Evolutionary conservation across 1,284 basidiomycete species (phyloP).

Genomic region (Singerocomus inundabilis): DNA sequence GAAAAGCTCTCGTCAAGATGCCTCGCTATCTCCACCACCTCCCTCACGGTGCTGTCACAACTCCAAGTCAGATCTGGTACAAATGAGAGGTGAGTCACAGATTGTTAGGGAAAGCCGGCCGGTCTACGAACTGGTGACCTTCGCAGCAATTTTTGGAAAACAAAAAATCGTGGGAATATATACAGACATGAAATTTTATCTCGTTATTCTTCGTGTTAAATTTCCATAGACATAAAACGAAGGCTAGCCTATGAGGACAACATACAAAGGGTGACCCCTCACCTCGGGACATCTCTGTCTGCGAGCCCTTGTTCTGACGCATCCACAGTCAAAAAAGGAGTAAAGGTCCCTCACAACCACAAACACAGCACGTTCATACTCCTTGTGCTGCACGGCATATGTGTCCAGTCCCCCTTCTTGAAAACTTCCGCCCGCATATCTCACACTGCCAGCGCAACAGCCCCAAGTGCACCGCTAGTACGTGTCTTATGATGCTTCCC

Average conservation of each 20-base stretch:
- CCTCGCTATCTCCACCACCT: too few species aligned
- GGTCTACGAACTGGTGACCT: too few species aligned
- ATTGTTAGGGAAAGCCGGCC: too few species aligned
- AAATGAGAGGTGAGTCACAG: too few species aligned
- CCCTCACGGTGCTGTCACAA: too few species aligned
- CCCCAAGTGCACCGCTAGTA: constrained; percentile 19
- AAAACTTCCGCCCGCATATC: constrained; percentile 13
- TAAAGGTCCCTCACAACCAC: background rate
- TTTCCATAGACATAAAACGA: too few species aligned
- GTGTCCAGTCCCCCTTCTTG: constrained; percentile 17
- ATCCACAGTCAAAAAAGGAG: background rate
- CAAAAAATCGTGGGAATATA: too few species aligned
- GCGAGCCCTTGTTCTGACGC: background rate
- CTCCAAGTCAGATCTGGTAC: too few species aligned
- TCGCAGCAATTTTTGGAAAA: too few species aligned
- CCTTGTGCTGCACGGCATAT: background rate
- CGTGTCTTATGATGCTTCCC: constrained; percentile 20
- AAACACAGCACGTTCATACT: background rate
- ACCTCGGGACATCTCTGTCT: background rate
- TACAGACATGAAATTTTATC: too few species aligned
- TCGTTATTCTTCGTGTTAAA: too few species aligned
- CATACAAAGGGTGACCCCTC: background rate
- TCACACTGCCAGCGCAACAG: constrained; percentile 21
- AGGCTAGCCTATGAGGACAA: background rate
- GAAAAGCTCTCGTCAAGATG: too few species aligned